Evolutionary conservation across 2,329 filamentous ascomycete genomes (phyloP), one percentile per base, ranked within the genome.

Genomic region (Fusarium avenaceum): DNA sequence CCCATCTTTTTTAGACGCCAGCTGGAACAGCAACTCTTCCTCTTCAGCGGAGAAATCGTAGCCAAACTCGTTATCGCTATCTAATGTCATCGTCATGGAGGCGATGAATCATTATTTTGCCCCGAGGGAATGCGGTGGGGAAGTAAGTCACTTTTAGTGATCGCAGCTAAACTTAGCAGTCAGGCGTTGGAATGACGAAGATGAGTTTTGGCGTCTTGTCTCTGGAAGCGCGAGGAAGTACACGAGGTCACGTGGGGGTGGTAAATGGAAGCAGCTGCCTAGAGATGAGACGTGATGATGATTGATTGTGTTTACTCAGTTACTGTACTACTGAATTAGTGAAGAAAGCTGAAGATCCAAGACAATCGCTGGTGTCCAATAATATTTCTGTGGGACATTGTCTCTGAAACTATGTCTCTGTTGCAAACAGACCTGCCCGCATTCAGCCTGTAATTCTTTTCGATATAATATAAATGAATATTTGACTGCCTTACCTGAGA

Each of bases 21-120:
- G 72, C 49, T 78, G 71, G 17, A 85, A 70, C 44, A 81, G 63
- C 40, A 80, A 69, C 60, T 86, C 67, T 45, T 75, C 84, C 30
- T 86, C 83, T 28, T 85, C 83, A 2, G 75, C 65, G 4, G 82
- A 81, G 43, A 84, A 76, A 66, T 85, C 80, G 70, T 83, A 84
- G 58, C 78, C 81, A 73, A 82, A 85, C 43, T 84, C 81, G 68
- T 76, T 78, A 65, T 82, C 80, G 63, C 74, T 77, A 63, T 80
- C 78, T 58, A 55, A 57, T 38, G 60, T 65, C 65, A 70, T 74
- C 47, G 46, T 42, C 28, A 51, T 55, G 11, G 55, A 50, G 50
- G 33, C 56, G 52, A 67, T 67, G 62, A 72, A 67, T 75, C 70
- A 75, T 74, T 69, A 55, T 60, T 55, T 57, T 35, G 44, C 22